Conservation (phyloP, 2,329 filamentous ascomycete genomes). For the Corinectria fuckeliana region DNA sequence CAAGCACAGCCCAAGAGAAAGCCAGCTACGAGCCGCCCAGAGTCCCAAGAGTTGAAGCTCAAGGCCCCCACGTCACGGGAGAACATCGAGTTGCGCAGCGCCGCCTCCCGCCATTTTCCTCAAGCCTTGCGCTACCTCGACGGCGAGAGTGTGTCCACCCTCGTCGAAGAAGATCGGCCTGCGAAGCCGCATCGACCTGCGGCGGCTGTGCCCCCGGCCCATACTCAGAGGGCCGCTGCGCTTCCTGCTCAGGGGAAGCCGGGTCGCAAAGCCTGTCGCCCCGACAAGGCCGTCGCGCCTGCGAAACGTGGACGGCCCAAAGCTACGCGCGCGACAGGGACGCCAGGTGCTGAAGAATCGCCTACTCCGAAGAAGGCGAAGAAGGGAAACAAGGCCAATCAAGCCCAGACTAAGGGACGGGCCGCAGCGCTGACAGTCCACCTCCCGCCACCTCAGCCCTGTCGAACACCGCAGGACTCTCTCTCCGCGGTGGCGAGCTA, state of each 20-base stretch:
- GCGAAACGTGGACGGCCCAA: not conserved
- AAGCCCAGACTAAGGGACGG: not conserved
- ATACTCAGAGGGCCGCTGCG: too few relatives aligned
- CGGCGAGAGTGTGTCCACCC: slow-evolving; percentile 8
- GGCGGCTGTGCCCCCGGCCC: not conserved
- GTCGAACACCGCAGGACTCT: not conserved
- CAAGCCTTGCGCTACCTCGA: not conserved
- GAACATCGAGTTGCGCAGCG: not conserved
- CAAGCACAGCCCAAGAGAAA: not conserved
- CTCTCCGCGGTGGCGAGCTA: not conserved
- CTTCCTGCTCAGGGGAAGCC: not conserved
- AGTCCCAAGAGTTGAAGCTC: not conserved
- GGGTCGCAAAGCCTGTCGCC: not conserved
- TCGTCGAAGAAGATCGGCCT: slow-evolving; percentile 19
- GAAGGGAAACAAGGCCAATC: not conserved
- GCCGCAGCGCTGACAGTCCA: not conserved
- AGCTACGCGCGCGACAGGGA: not conserved
- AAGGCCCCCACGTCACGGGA: not conserved
- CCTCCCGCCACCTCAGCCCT: not conserved
- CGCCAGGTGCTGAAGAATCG: not conserved
- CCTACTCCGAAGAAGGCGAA: not conserved
- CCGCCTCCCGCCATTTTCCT: slow-evolving; percentile 5
- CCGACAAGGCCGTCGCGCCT: not conserved
- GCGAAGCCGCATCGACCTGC: not conserved
- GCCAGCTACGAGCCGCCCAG: not conserved